Evolutionary conservation across 2,329 filamentous ascomycete species (phyloP).

Genomic region (Venturia aucupariae): DNA sequence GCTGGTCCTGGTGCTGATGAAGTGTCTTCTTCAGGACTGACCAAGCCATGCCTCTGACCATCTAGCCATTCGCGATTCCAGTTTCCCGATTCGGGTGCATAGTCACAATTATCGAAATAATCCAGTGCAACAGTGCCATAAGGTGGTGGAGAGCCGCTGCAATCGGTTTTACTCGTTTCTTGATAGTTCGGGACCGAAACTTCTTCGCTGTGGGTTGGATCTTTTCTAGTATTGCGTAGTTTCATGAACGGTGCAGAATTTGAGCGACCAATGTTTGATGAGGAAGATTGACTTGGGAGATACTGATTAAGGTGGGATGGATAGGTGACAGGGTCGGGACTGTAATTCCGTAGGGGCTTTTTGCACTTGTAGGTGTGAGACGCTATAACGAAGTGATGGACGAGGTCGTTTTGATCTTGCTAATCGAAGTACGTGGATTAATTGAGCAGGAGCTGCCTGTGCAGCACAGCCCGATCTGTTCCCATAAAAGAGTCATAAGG

Average conservation of each 20-base stretch:
- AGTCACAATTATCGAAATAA: too few species aligned
- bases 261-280: neutral
- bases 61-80: too few species aligned
- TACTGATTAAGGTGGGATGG: neutral
- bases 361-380: neutral
- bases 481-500: slow-evolving; percentile 32
- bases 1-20: neutral
- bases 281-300: neutral
- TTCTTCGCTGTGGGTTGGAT: neutral
- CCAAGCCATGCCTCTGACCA: too few species aligned
- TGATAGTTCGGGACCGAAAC: neutral
- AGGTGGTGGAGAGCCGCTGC: neutral
- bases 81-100: too few species aligned
- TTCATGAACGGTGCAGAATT: neutral
- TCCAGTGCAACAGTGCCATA: neutral
- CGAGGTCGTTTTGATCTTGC: neutral
- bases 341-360: neutral
- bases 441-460: neutral
- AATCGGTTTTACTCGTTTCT: neutral
- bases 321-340: neutral
- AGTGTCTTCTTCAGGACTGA: too few species aligned
- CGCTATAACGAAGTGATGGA: neutral
- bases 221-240: neutral
- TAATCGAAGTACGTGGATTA: neutral
- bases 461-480: neutral